These are phyloP conservation scores for Candolleomyces aberdarensis DNA, from an alignment of 768 basidiomycete genomes.

Conservation along the genomic window DNA sequence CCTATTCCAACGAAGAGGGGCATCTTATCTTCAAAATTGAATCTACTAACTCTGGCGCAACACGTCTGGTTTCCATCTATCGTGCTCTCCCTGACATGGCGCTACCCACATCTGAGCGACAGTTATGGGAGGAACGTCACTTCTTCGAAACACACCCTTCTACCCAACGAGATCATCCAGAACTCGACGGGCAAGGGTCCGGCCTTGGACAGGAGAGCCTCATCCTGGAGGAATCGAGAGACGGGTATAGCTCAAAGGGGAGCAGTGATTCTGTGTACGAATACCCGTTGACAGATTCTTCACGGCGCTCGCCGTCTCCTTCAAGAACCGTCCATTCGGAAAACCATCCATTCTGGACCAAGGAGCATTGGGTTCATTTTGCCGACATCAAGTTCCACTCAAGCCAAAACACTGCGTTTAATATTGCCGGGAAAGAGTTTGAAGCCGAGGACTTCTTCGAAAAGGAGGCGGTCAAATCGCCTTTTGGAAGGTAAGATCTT, in stretches of 20 bases:
- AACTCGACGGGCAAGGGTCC: conserved; percentile 5
- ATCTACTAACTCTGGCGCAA: neutral
- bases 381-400: conserved; percentile 1
- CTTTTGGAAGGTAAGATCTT: conserved; percentile 1
- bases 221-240: conserved; percentile 6
- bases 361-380: conserved; percentile 8
- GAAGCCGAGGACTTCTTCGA: conserved; percentile 1
- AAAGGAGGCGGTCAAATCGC: neutral
- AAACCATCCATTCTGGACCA: conserved; percentile 3
- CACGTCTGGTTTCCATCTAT: neutral
- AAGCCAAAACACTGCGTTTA: neutral
- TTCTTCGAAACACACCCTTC: conserved; percentile 7
- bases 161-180: conserved; percentile 1
- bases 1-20: conserved; percentile 2
- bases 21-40: conserved; percentile 8
- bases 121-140: conserved; percentile 10
- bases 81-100: conserved; percentile 5
- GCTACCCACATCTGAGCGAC: conserved; percentile 8
- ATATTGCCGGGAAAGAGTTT: conserved; percentile 3
- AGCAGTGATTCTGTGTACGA: neutral
- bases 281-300: neutral
- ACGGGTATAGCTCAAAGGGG: neutral
- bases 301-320: conserved; percentile 1
- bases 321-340: neutral
- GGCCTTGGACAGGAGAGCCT: neutral